Evolutionary conservation across 2,329 filamentous ascomycete species (phyloP).

Genomic region (Trichophyton schoenleinii): DNA sequence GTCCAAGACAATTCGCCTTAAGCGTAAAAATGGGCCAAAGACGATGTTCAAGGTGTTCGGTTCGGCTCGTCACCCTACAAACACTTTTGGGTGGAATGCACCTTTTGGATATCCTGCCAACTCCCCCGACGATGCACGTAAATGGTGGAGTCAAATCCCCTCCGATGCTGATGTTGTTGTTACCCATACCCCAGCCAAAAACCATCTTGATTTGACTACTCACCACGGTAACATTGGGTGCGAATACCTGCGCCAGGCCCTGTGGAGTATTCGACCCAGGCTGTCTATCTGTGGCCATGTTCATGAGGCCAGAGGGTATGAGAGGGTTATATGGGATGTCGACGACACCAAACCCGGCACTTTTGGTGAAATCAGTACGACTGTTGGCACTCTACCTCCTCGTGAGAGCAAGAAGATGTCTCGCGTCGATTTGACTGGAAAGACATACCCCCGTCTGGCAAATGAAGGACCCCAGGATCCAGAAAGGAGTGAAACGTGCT

Average conservation of each 20-base stretch:
- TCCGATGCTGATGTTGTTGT: constrained; percentile 42
- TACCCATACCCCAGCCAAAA: constrained; percentile 44
- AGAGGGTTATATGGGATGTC: constrained; percentile 38
- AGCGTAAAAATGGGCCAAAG: constrained; percentile 32
- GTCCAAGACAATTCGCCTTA: constrained; percentile 33
- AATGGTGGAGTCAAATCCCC: constrained; percentile 41
- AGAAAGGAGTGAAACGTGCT: constrained; percentile 54
- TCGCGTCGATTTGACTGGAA: constrained; percentile 40
- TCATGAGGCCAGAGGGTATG: constrained; percentile 43
- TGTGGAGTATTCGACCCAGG: constrained; percentile 38
- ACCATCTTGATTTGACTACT: constrained; percentile 35
- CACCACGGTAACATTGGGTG: constrained; percentile 35
- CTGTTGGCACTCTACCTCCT: constrained; percentile 27
- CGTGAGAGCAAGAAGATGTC: constrained; percentile 42
- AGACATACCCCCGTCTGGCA: constrained; percentile 24
- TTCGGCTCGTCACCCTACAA: constrained; percentile 41
- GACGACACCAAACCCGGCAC: constrained; percentile 3
- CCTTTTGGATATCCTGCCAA: constrained; percentile 38
- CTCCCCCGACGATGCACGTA: constrained; percentile 24
- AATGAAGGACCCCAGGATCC: constrained; percentile 18
- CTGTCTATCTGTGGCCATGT: constrained; percentile 49
- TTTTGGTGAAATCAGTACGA: constrained; percentile 11
- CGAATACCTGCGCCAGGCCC: constrained; percentile 31
- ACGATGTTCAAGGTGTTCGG: constrained; percentile 46
- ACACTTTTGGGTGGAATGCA: constrained; percentile 33